Conservation (phyloP, 805 yeast genomes). For the Ogataea thermomethanolica region DNA sequence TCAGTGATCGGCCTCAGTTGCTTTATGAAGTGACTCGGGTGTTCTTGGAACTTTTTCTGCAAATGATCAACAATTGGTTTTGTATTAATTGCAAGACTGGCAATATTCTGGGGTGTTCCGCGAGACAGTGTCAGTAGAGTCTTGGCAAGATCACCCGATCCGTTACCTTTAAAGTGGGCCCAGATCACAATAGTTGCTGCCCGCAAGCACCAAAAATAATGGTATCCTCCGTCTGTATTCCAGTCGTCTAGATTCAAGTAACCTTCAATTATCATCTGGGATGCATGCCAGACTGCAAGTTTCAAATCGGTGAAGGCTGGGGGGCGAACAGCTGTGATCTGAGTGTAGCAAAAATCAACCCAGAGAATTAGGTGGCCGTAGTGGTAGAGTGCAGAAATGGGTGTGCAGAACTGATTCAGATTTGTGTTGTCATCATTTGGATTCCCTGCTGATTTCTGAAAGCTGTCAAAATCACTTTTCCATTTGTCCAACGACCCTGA, state of each 20-base stretch:
- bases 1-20: neutral
- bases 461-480: conserved; percentile 15
- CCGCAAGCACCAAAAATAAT: conserved; percentile 18
- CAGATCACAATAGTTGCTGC: conserved; percentile 12
- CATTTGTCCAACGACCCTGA: conserved; percentile 12
- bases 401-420: conserved; percentile 5
- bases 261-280: conserved; percentile 15
- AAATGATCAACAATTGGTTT: conserved; percentile 2
- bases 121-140: conserved; percentile 7
- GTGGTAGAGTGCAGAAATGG: conserved; percentile 11
- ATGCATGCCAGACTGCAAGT: conserved; percentile 14
- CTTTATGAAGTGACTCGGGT: neutral
- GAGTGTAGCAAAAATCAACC: conserved; percentile 2
- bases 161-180: conserved; percentile 7
- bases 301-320: neutral
- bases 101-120: conserved; percentile 5
- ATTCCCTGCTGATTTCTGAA: neutral
- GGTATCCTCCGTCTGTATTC: conserved; percentile 16
- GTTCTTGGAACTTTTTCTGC: neutral
- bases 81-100: neutral
- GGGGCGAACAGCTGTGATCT: conserved; percentile 2
- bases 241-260: conserved; percentile 14
- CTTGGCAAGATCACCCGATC: conserved; percentile 6
- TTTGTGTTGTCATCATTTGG: neutral
- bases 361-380: conserved; percentile 10